Conservation (phyloP, 1,284 basidiomycete genomes). For the Mycosarcoma maydis region DNA sequence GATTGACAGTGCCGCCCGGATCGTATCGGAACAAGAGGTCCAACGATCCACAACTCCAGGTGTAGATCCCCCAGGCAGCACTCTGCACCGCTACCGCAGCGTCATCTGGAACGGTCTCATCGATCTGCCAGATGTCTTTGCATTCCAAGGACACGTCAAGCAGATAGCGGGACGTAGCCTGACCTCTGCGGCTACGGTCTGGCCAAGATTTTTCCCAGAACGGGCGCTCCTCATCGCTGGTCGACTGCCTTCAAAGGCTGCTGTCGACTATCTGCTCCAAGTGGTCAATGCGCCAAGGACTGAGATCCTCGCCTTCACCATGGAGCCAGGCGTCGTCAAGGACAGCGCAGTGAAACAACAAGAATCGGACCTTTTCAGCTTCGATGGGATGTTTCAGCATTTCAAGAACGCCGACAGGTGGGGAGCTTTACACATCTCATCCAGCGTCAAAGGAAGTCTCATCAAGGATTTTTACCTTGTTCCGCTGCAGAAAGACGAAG, state of each 20-base stretch:
- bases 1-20: background rate
- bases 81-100: conserved; percentile 22
- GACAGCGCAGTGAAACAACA: conserved; percentile 4
- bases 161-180: conserved; percentile 52
- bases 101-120: conserved; percentile 64
- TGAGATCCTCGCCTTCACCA: conserved; percentile 51
- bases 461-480: conserved; percentile 66
- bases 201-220: conserved; percentile 51
- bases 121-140: conserved; percentile 60
- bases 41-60: conserved; percentile 46
- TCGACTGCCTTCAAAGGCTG: conserved; percentile 57
- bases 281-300: conserved; percentile 54
- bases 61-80: conserved; percentile 19
- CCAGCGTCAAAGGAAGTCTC: conserved; percentile 40
- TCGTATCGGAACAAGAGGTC: background rate
- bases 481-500: conserved; percentile 49
- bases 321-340: conserved; percentile 47
- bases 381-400: conserved; percentile 29
- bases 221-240: conserved; percentile 55
- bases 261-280: conserved; percentile 61
- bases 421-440: conserved; percentile 57
- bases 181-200: conserved; percentile 18
- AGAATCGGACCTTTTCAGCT: conserved; percentile 31
- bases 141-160: conserved; percentile 58
- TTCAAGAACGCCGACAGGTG: conserved; percentile 51